Conservation (phyloP, 768 basidiomycete species). For the Mycena kentingensis region DNA sequence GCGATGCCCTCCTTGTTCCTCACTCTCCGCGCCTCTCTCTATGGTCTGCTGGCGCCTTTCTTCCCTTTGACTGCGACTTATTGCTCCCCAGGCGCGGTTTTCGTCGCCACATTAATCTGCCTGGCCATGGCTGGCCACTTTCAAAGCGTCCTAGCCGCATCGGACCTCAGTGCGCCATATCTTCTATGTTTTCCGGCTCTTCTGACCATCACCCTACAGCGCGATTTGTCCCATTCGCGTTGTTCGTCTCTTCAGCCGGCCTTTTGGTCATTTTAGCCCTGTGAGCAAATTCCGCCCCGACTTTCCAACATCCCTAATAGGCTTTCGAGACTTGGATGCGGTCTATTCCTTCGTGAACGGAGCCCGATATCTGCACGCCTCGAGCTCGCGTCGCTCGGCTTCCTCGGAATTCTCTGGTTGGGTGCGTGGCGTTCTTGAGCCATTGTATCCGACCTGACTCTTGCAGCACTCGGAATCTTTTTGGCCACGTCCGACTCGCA, state of each 20-base stretch:
- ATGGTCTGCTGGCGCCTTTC: slow-evolving; percentile 50
- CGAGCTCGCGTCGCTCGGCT: slow-evolving; percentile 70
- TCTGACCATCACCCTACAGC: slow-evolving; percentile 44
- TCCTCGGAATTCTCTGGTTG: slow-evolving; percentile 78
- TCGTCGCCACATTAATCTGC: slow-evolving; percentile 78
- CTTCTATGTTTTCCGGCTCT: neutral
- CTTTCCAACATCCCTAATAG: slow-evolving; percentile 1
- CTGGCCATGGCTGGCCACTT: slow-evolving; percentile 81
- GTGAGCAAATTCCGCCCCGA: slow-evolving; percentile 42
- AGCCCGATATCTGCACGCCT: slow-evolving; percentile 81
- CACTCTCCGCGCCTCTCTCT: slow-evolving; percentile 65
- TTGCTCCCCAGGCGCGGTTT: slow-evolving; percentile 51
- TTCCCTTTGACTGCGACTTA: slow-evolving; percentile 9
- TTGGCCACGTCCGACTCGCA: slow-evolving; percentile 75
- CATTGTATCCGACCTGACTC: slow-evolving; percentile 18
- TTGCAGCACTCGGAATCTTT: slow-evolving; percentile 70
- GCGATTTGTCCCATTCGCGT: slow-evolving; percentile 83
- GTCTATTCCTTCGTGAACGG: slow-evolving; percentile 60
- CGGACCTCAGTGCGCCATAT: slow-evolving; percentile 71
- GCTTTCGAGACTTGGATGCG: slow-evolving; percentile 59
- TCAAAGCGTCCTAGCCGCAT: slow-evolving; percentile 66
- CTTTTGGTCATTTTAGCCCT: slow-evolving; percentile 67
- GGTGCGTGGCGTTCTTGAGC: slow-evolving; percentile 44
- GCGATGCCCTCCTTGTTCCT: slow-evolving; percentile 73
- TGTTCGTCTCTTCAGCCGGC: slow-evolving; percentile 76